Percentiles rank a stretch among this genome's conserved stretches.
Conservation (phyloP, 2,329 filamentous ascomycete species). For the Byssothecium circinans region DNA sequence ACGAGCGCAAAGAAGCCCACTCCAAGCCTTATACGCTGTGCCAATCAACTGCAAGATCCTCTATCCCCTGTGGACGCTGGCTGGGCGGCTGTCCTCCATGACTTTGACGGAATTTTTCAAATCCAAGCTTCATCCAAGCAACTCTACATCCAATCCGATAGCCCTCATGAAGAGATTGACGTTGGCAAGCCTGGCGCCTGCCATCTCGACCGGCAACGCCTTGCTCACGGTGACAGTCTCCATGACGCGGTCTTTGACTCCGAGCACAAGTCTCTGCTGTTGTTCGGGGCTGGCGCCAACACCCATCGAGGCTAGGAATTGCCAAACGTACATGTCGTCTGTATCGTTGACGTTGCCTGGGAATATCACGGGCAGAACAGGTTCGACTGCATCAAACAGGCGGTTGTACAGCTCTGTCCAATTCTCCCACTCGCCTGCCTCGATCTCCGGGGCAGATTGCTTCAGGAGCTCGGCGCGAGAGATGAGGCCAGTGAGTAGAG, state of each 20-base stretch:
- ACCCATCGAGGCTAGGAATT: conserved; percentile 92
- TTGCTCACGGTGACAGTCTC: conserved; percentile 89
- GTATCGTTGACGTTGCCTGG: conserved; percentile 85
- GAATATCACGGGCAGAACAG: conserved; percentile 82
- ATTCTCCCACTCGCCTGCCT: conserved; percentile 69
- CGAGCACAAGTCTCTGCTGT: conserved; percentile 89
- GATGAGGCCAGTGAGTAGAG: conserved; percentile 89
- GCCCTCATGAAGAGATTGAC: conserved; percentile 99
- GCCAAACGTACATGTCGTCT: conserved; percentile 97
- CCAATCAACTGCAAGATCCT: not conserved
- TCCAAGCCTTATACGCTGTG: not conserved
- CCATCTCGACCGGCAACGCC: conserved; percentile 84
- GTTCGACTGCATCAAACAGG: conserved; percentile 86
- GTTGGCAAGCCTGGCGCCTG: conserved; percentile 78
- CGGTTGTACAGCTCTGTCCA: conserved; percentile 83
- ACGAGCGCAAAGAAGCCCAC: not conserved
- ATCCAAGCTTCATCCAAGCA: conserved; percentile 55
- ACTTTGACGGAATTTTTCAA: not conserved
- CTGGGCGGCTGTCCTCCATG: not conserved
- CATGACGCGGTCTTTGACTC: conserved; percentile 97
- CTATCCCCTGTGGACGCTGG: not conserved
- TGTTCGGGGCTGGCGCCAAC: conserved; percentile 92
- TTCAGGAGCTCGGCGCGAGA: conserved; percentile 93
- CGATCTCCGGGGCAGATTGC: conserved; percentile 69
- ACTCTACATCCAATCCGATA: conserved; percentile 95